A percentile compares a stretch with the other conserved stretches of the same genome.
Conservation (phyloP, 2,329 filamentous ascomycete genomes). For the Fusarium ramigenum region DNA sequence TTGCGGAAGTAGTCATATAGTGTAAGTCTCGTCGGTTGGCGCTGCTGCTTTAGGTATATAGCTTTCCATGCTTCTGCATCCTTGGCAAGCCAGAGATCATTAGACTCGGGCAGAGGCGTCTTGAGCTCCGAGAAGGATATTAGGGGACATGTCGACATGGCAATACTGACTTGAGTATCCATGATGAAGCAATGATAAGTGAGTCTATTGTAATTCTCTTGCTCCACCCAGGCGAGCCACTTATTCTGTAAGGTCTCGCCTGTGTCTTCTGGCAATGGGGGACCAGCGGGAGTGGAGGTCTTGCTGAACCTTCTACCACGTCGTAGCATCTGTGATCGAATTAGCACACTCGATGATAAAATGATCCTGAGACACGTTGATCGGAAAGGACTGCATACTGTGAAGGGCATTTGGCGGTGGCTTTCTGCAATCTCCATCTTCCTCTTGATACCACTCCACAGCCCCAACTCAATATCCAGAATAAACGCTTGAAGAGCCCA, state of each 20-base stretch:
- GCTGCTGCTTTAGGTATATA: not conserved
- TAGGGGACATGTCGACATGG: not conserved
- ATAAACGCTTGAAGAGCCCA: not conserved
- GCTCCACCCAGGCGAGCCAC: not conserved
- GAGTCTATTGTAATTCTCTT: not conserved
- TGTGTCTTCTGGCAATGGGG: not conserved
- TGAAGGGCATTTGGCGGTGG: not conserved
- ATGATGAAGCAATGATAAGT: not conserved
- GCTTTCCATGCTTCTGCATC: not conserved
- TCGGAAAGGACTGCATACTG: not conserved
- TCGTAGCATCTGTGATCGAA: not conserved
- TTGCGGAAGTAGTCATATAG: not conserved
- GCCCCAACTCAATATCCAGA: not conserved
- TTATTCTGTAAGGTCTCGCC: not conserved
- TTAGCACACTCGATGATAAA: not conserved
- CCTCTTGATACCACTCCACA: not conserved
- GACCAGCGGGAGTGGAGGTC: not conserved
- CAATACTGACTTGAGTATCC: not conserved
- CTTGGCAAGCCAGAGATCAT: not conserved
- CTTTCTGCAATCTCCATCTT: slow-evolving; percentile 2
- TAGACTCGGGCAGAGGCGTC: not conserved
- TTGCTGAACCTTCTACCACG: not conserved
- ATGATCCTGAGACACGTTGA: accelerated
- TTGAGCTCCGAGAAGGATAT: not conserved
- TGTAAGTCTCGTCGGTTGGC: not conserved